A percentile compares a stretch with the other conserved stretches of the same genome.
Conservation (phyloP, 148 eudicot genomes). For the Rhododendron griersonianum region DNA sequence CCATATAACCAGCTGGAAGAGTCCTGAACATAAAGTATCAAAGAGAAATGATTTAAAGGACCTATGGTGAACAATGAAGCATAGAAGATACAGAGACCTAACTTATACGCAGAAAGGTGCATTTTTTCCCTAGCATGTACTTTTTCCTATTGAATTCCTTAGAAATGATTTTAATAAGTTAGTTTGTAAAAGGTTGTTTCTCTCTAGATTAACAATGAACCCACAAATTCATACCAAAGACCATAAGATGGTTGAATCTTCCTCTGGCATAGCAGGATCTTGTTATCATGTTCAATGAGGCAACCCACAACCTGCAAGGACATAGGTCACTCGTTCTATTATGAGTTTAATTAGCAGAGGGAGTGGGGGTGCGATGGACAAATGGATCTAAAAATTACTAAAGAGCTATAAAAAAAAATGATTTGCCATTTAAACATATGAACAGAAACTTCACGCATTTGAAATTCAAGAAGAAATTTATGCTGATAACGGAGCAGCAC, state of each 20-base stretch:
- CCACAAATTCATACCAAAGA: constrained; percentile 57
- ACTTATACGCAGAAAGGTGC: not conserved
- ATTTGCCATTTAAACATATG: not conserved
- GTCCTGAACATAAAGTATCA: constrained; percentile 46
- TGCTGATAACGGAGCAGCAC: not conserved
- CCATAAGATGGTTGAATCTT: constrained; percentile 96
- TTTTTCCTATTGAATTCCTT: not conserved
- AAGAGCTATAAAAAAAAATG: not conserved
- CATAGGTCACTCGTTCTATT: not conserved
- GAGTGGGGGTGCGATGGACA: not conserved
- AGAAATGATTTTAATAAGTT: not conserved
- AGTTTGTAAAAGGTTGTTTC: not conserved
- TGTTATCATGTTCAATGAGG: constrained; percentile 91
- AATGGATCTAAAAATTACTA: not conserved
- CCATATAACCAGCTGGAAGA: constrained; percentile 98
- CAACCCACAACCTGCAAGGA: constrained; percentile 87
- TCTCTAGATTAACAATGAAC: not conserved
- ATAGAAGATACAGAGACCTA: not conserved
- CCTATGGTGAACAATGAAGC: not conserved
- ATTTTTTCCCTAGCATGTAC: not conserved
- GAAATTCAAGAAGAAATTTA: not conserved
- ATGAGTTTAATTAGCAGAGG: not conserved
- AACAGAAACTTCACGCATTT: not conserved
- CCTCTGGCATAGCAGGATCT: constrained; percentile 81
- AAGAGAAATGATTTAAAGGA: not conserved